Conservation (phyloP, 2,329 filamentous ascomycete species). For the Xylariaceae sp. region DNA sequence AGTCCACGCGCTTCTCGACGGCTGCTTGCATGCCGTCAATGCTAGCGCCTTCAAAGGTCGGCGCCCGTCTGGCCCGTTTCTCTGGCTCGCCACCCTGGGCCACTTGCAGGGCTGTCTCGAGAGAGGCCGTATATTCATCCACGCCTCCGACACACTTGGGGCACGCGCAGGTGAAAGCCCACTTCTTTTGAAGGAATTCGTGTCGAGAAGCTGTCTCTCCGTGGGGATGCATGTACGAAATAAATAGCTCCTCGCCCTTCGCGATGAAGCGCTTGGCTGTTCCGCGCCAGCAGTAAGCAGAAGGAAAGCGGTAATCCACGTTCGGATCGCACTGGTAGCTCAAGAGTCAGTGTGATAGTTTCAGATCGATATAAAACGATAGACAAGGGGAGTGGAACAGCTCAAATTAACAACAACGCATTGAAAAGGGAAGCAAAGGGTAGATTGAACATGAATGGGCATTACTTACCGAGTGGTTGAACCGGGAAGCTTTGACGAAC, state of each 20-base stretch:
- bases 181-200: neutral
- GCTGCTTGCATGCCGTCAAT: neutral
- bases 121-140: slow-evolving; percentile 10
- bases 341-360: neutral
- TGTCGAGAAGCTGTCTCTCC: neutral
- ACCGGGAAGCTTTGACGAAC: slow-evolving; percentile 9
- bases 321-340: slow-evolving; percentile 11
- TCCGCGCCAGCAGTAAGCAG: slow-evolving; percentile 2
- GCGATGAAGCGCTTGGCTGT: slow-evolving; percentile 5
- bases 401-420: neutral
- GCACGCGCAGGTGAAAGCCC: slow-evolving; percentile 8
- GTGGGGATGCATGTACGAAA: neutral
- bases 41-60: neutral
- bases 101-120: neutral
- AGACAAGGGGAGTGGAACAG: neutral
- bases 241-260: slow-evolving; percentile 7
- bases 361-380: no score
- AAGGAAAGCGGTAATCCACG: neutral
- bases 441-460: no score
- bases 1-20: neutral
- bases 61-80: neutral
- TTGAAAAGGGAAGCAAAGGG: no score
- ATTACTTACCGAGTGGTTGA: slow-evolving; percentile 15
- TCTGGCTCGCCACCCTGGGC: neutral
- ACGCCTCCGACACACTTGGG: neutral